Base-by-base conservation (phyloP, 179 eudicot genomes). In the Gypsophila paniculata region DNA sequence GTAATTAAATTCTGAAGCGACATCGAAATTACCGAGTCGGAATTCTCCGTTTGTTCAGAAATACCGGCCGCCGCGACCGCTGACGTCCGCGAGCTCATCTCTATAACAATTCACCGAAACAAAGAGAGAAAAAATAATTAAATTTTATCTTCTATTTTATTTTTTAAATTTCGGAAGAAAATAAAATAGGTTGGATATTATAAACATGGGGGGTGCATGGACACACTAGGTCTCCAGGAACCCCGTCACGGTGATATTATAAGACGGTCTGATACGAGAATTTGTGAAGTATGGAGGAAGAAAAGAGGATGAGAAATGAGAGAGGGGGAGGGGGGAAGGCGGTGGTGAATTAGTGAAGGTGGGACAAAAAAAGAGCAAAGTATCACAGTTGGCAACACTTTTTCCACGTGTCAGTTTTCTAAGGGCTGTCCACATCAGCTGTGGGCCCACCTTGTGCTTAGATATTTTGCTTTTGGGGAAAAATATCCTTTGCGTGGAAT, bases 321-420 rank as follows among this genome's bases (percentile, higher is more conserved):
- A 23, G 60, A 48, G 7, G 15, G 19, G 17, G 52, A 53, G 55
- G 3, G 48, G n/a, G n/a, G 11, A 58, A 6, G 61, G 63, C 70
- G 77, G 74, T 73, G 74, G 75, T n/a, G n/a, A n/a, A n/a, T n/a
- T n/a, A n/a, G n/a, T n/a, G n/a, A n/a, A n/a, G n/a, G n/a, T 72
- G 76, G 69, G 83, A 49, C 73, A 77, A 71, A 80, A 46, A 22
- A 77, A 80, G 77, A 74, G 76, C 71, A 29, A 29, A 29, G 34
- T 1, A 75, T 53, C 58, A 55, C 78, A 77, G 77, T 77, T 77
- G 80, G 80, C 77, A 73, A 13, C 74, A 6, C 80, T 77, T 77
- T 75, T 77, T 73, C 52, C 80, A 77, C 80, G 77, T 77, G 80
- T 77, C 69, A 15, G 18, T 14, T 2, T 3, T 14, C 6, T 53